phyloP scores from a whole-genome alignment of 371 early-diverging fungal species.

The Apophysomyces sp. region DNA sequence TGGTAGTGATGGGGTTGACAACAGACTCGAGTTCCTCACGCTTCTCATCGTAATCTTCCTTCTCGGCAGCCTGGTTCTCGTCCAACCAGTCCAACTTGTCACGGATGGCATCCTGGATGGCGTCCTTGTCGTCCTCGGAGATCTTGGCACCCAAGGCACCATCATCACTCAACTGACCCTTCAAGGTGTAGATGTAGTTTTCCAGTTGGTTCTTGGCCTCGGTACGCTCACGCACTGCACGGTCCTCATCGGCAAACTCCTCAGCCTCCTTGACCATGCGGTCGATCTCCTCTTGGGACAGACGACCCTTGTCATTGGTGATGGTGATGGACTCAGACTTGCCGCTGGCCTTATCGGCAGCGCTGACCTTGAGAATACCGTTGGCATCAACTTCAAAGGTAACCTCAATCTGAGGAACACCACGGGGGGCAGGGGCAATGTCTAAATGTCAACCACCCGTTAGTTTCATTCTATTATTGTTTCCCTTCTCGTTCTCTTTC shows the following conservation, averaged over 20 bases:
- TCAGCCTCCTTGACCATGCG: constrained; percentile 95
- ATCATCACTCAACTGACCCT: constrained; percentile 78
- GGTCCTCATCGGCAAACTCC: constrained; percentile 86
- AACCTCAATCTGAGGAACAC: constrained; percentile 98
- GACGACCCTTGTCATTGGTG: constrained; percentile 94
- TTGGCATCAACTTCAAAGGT: constrained; percentile 98
- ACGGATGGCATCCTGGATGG: constrained; percentile 86
- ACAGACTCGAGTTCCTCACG: constrained; percentile 82
- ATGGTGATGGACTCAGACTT: constrained; percentile 93
- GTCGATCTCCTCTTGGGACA: constrained; percentile 94
- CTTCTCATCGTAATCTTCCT: constrained; percentile 83
- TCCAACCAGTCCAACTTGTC: constrained; percentile 88
- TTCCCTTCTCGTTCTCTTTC: constrained; percentile 30
- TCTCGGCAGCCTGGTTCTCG: constrained; percentile 59
- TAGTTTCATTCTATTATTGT: neutral
- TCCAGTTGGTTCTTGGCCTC: constrained; percentile 85
- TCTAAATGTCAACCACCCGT: constrained; percentile 17
- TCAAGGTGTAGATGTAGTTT: constrained; percentile 81
- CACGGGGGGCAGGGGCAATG: constrained; percentile 95
- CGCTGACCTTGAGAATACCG: constrained; percentile 97
- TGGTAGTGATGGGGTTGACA: constrained; percentile 86
- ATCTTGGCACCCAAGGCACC: constrained; percentile 65
- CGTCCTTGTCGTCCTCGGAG: constrained; percentile 83
- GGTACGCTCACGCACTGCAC: constrained; percentile 80
- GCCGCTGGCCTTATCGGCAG: constrained; percentile 94